Base-by-base conservation (phyloP, 495 filamentous ascomycete genomes). In the Hypoxylon lienhwacheense region DNA sequence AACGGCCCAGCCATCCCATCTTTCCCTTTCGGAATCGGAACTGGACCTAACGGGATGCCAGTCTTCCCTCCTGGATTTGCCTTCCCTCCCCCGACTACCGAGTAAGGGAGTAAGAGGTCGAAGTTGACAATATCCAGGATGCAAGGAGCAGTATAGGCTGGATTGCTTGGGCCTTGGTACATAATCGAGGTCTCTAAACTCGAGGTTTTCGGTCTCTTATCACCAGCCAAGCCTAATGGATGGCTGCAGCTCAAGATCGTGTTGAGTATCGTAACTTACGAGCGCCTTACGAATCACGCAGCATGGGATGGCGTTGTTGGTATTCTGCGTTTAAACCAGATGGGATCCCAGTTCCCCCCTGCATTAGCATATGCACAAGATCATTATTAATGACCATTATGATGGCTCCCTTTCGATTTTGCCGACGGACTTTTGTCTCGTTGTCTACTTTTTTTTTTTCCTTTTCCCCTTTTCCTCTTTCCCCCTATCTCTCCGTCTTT, bases 31-130 rank as follows among this genome's bases (percentile, higher is more conserved):
- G 70, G 73, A 10, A 68, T 81, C 40, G 72, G 74, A 24, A 72
- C 75, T 12, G 65, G 86, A 62, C 73, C 81, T 29, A 84, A 83
- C 55, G 83, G 84, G 7, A 88, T 90, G 79, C 84, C 83, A 24
- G 83, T 85, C 66, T 81, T 87, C 14, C 83, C 84, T 34, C 79
- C 83, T 4, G 83, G 84, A 10, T 88, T 86, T 61, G 72, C 59
- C 0, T 74, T 76, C 43, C 68, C 71, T 31, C 48, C 56, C 1
- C 63, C 63, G 0, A 41, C 65, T 12, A 58, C 67, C 7, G 64
- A 70, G n/a, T 47, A n/a, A n/a, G n/a, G n/a, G n/a, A 65, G 41
- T 62, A 64, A 25, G 8, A 36, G 44, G 33, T 11, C 33, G 21
- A 44, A n/a, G n/a, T n/a, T n/a, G n/a, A 36, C 0, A 31, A 39